A percentile compares a stretch with the other conserved stretches of the same genome.
Evolutionary conservation across 768 basidiomycete species (phyloP).

Genomic region (Artomyces pyxidatus): DNA sequence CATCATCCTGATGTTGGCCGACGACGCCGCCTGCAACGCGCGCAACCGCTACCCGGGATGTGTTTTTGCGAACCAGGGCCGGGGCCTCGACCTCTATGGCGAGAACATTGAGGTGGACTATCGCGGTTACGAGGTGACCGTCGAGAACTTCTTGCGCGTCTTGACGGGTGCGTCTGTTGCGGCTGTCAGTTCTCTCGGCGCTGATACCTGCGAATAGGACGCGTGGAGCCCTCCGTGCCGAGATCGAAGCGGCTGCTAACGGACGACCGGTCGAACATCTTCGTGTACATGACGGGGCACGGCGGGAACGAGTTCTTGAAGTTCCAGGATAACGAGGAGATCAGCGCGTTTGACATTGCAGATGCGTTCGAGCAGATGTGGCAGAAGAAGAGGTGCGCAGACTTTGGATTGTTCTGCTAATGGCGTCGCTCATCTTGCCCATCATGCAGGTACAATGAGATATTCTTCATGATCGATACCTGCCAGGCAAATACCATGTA

Average conservation of each 20-base stretch:
- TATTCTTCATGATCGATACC: constrained; percentile 97
- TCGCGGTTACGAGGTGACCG: constrained; percentile 94
- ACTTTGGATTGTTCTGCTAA: not conserved
- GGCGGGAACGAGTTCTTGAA: constrained; percentile 98
- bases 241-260: constrained; percentile 88
- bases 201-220: constrained; percentile 44
- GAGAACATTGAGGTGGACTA: constrained; percentile 98
- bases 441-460: constrained; percentile 72
- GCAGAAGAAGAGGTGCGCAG: constrained; percentile 87
- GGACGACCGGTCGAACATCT: constrained; percentile 87
- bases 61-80: constrained; percentile 84
- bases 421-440: not conserved
- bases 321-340: constrained; percentile 98
- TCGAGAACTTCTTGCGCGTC: constrained; percentile 90
- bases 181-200: not conserved
- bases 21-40: constrained; percentile 90
- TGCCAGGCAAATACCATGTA: constrained; percentile 98
- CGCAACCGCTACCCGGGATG: constrained; percentile 88
- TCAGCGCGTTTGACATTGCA: constrained; percentile 94
- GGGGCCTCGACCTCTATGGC: constrained; percentile 84
- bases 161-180: constrained; percentile 80
- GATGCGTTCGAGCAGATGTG: constrained; percentile 99
- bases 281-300: constrained; percentile 98
- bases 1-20: constrained; percentile 98
- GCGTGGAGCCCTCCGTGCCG: constrained; percentile 76